Evolutionary conservation across 2,329 filamentous ascomycete species (phyloP).

Genomic region (Hypoxylon rubiginosum): DNA sequence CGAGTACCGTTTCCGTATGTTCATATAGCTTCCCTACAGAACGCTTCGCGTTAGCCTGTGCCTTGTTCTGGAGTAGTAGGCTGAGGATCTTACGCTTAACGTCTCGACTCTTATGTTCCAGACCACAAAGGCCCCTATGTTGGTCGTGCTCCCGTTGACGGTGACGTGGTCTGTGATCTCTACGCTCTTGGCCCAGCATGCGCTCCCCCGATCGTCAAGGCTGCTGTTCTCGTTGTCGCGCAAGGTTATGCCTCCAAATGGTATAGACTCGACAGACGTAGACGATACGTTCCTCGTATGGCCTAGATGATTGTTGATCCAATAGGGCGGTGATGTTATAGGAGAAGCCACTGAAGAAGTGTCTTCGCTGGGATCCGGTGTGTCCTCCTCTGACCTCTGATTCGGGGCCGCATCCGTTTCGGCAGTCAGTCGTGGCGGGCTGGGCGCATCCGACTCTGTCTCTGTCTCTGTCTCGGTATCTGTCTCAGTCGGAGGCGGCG

Average conservation of each 20-base stretch:
- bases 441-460: constrained; percentile 42
- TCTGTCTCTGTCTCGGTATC: constrained; percentile 48
- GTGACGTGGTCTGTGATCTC: constrained; percentile 69
- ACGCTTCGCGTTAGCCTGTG: constrained; percentile 16
- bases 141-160: constrained; percentile 69
- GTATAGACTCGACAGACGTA: constrained; percentile 63
- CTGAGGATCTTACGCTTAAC: constrained; percentile 75
- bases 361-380: constrained; percentile 7
- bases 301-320: constrained; percentile 47
- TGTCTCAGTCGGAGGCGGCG: constrained; percentile 49
- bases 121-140: constrained; percentile 90
- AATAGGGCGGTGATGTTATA: constrained; percentile 57
- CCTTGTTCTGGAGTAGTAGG: no score
- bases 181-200: constrained; percentile 76
- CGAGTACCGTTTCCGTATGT: constrained; percentile 83
- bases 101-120: constrained; percentile 94
- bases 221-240: constrained; percentile 72
- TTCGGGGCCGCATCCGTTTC: neutral
- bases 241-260: constrained; percentile 69
- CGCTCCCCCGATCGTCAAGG: constrained; percentile 57
- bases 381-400: constrained; percentile 7
- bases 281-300: constrained; percentile 60
- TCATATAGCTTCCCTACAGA: constrained; percentile 71
- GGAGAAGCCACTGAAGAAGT: constrained; percentile 45
- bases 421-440: constrained; percentile 18